Evolutionary conservation across 306 rosid species (phyloP).

Genomic region (Cercis canadensis): DNA sequence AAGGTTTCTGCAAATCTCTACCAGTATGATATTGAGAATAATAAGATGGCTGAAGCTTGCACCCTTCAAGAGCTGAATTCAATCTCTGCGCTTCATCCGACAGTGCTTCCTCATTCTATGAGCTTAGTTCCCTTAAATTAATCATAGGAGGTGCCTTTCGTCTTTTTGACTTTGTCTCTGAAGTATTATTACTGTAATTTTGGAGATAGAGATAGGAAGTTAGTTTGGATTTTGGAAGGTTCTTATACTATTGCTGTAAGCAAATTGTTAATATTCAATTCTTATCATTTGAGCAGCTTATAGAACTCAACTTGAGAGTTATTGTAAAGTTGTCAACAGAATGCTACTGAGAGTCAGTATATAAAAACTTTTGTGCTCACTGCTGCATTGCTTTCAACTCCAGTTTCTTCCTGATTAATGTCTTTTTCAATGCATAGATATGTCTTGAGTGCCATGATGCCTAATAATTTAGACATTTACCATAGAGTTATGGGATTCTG

Average conservation of each 20-base stretch:
- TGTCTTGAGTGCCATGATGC: no score
- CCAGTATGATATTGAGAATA: slow-evolving; percentile 43
- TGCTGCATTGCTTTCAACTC: no score
- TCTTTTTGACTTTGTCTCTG: not conserved
- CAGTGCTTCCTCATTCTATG: slow-evolving; percentile 54
- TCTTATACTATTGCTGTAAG: not conserved
- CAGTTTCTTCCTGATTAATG: no score
- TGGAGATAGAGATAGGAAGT: not conserved
- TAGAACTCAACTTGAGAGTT: no score
- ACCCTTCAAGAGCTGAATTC: slow-evolving; percentile 43
- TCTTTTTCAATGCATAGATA: no score
- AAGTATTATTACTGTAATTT: not conserved
- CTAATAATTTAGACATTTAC: no score
- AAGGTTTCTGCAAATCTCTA: slow-evolving; percentile 49
- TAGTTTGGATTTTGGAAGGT: not conserved
- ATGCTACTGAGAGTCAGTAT: no score
- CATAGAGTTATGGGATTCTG: no score
- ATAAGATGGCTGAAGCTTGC: slow-evolving; percentile 43
- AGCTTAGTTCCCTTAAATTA: slow-evolving; percentile 53
- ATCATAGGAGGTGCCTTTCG: slow-evolving; percentile 2
- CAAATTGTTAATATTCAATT: not conserved
- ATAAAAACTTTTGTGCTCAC: no score
- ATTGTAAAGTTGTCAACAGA: no score
- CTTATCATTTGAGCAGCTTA: no score
- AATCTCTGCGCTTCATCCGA: slow-evolving; percentile 41